Evolutionary conservation across 2,329 filamentous ascomycete genomes (phyloP), one percentile per base, ranked within the genome.

Genomic region (Calonectria multiphialidica): DNA sequence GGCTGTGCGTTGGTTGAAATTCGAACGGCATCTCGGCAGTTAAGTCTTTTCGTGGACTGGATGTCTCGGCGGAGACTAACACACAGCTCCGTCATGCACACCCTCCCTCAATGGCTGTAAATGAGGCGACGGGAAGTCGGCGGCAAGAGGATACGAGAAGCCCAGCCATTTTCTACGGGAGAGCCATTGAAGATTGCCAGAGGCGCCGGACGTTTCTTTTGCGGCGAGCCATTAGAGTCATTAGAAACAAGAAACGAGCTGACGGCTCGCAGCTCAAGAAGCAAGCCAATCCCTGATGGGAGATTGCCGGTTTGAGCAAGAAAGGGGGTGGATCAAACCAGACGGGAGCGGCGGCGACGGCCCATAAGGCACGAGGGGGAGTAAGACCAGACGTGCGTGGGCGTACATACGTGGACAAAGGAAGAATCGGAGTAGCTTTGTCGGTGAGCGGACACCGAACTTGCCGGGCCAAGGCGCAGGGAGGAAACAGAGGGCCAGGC

Each of bases 381-480:
- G 35, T 23, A 59, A 59, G 53, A 40, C 53, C 13, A 30, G 6
- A 42, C n/a, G 18, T 21, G 18, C n/a, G 13, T 44, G 42, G 7
- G n/a, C 21, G n/a, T 47, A 59, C 33, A 33, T 57, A 57, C 35
- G 53, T 59, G 53, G 53, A 59, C 53, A 40, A 40, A 40, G 53
- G 53, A 59, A 40, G n/a, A 59, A 3, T 25, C 53, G 21, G 53
- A 59, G 37, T 15, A 59, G 47, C n/a, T 30, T 25, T 59, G 53
- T 59, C 53, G 53, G 53, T 59, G 53, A 59, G 35, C 53, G 53
- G 53, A 59, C 53, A 59, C 53, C 53, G 53, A 59, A 37, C 33
- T 40, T 59, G 53, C 53, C 53, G 53, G 53, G 33, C 33, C 49
- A 53, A 53, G 49, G 49, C 49, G 16, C 23, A 44, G 30, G 25